A percentile compares a stretch with the other conserved stretches of the same genome.
These are phyloP conservation scores for Podaxis mareebaensis DNA, from an alignment of 768 basidiomycete species.

Conservation along the genomic window DNA sequence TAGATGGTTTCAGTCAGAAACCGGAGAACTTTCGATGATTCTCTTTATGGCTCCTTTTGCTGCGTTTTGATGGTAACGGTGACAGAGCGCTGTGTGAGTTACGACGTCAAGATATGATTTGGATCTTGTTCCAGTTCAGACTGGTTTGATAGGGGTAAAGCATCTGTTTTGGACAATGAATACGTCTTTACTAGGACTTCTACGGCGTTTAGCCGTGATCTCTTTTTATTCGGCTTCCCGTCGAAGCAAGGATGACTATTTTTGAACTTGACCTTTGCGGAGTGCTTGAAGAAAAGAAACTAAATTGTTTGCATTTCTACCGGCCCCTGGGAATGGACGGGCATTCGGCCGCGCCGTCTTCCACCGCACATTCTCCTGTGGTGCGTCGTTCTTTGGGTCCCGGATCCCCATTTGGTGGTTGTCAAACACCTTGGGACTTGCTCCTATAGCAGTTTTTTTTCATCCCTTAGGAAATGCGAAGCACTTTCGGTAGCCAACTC, in stretches of 20 bases:
- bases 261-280: background rate
- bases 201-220: background rate
- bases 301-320: background rate
- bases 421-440: background rate
- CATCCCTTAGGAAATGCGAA: background rate
- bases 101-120: slow-evolving; percentile 1
- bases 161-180: background rate
- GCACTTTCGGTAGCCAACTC: background rate
- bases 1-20: background rate
- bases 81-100: slow-evolving; percentile 2
- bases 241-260: background rate
- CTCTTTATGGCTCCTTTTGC: slow-evolving; percentile 1
- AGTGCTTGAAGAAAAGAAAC: background rate
- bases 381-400: background rate
- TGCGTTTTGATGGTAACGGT: slow-evolving; percentile 4
- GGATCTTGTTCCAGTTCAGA: slow-evolving; percentile 1
- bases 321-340: background rate
- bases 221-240: background rate
- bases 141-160: background rate
- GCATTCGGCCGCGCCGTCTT: background rate
- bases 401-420: background rate
- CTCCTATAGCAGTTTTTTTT: background rate
- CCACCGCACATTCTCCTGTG: background rate
- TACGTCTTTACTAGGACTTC: background rate
- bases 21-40: background rate